Conservation (phyloP, 2,329 filamentous ascomycete genomes). For the Aspergillus unguis region DNA sequence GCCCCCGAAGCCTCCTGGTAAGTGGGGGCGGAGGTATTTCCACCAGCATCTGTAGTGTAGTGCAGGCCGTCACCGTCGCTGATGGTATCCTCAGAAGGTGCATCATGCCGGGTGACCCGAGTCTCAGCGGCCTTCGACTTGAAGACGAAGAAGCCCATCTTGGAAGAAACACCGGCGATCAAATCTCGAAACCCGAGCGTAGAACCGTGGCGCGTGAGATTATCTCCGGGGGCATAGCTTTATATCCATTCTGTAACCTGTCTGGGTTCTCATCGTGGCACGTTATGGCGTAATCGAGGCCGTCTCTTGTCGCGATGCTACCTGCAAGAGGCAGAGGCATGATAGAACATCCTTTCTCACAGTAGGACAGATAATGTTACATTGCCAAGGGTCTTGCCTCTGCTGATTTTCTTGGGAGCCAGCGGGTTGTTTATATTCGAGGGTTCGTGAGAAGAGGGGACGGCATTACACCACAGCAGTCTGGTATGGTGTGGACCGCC, state of each 20-base stretch:
- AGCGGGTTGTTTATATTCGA: background rate
- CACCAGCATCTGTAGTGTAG: constrained; percentile 16
- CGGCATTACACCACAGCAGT: constrained; percentile 4
- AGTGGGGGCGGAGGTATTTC: constrained; percentile 49
- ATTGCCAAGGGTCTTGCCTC: constrained; percentile 11
- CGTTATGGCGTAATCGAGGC: constrained; percentile 10
- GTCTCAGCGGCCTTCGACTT: background rate
- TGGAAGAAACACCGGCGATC: background rate
- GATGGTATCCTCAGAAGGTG: constrained; percentile 5
- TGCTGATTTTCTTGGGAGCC: constrained; percentile 4
- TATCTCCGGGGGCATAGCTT: background rate
- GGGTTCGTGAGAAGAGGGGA: background rate
- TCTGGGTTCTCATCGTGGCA: constrained; percentile 6
- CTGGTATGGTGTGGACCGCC: background rate
- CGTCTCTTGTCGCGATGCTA: constrained; percentile 4
- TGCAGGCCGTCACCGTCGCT: constrained; percentile 13
- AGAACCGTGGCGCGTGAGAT: background rate
- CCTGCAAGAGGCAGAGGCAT: background rate
- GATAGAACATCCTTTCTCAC: background rate
- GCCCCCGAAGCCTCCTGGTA: constrained; percentile 63
- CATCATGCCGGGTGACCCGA: constrained; percentile 3
- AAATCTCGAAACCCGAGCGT: background rate
- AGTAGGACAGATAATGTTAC: background rate
- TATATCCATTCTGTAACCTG: constrained; percentile 4
- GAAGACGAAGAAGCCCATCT: constrained; percentile 4